Evolutionary conservation across 2,329 filamentous ascomycete species (phyloP).

Genomic region (Colletotrichum australisinense): DNA sequence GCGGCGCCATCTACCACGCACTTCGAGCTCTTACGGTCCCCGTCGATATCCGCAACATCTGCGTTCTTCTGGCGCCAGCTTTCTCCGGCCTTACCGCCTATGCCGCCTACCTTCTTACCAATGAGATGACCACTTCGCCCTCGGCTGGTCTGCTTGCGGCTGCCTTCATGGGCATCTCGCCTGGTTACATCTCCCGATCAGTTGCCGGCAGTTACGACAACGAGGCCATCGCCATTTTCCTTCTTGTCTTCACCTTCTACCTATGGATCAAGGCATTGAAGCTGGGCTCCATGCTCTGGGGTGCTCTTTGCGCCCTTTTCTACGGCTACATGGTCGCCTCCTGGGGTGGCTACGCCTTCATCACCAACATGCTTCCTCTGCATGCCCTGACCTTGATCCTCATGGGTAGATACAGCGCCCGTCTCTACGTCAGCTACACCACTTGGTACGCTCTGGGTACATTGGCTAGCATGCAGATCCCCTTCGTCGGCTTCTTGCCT

Average conservation of each 20-base stretch:
- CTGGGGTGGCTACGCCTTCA: conserved; percentile 99
- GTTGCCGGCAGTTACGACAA: conserved; percentile 99
- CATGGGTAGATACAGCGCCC: conserved; percentile 96
- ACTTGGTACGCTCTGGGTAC: conserved; percentile 98
- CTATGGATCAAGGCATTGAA: conserved; percentile 99
- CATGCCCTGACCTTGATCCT: conserved; percentile 94
- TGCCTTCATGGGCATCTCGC: conserved; percentile 95
- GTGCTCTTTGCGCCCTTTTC: conserved; percentile 91
- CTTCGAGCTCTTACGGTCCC: conserved; percentile 90
- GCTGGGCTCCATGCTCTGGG: conserved; percentile 96
- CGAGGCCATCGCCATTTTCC: conserved; percentile 98
- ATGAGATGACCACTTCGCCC: conserved; percentile 95
- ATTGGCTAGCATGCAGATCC: conserved; percentile 98
- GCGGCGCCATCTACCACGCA: conserved; percentile 94
- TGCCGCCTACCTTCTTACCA: conserved; percentile 93
- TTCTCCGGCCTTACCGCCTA: conserved; percentile 95
- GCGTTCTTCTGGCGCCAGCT: conserved; percentile 92
- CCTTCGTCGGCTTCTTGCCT: conserved; percentile 96
- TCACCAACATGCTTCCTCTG: conserved; percentile 94
- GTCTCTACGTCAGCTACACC: conserved; percentile 95
- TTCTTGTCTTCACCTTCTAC: conserved; percentile 98
- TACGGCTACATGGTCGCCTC: conserved; percentile 99
- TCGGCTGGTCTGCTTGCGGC: conserved; percentile 96
- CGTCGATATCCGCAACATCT: conserved; percentile 98
- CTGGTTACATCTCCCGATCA: conserved; percentile 97